A percentile compares a stretch with the other conserved stretches of the same genome.
These are phyloP conservation scores for Suillus plorans DNA, from an alignment of 768 basidiomycete genomes.

Conservation along the genomic window DNA sequence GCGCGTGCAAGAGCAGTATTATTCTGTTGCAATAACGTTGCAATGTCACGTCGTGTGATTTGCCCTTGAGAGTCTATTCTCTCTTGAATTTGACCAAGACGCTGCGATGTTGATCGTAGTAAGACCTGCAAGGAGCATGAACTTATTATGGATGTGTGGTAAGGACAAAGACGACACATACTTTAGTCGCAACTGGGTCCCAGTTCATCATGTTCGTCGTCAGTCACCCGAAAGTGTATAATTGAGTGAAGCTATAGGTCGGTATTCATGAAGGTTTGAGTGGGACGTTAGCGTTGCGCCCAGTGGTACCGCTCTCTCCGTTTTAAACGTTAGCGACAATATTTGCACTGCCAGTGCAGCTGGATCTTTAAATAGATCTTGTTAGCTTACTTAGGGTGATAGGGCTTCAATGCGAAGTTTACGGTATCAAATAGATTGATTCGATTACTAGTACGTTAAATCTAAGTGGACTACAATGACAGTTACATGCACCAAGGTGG, in stretches of 20 bases:
- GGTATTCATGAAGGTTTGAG: not conserved
- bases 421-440: not conserved
- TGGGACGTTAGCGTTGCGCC: not conserved
- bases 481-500: conserved; percentile 17
- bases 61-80: conserved; percentile 64
- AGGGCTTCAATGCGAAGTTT: not conserved
- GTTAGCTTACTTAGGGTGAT: not conserved
- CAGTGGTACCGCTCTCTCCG: not conserved
- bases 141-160: not conserved
- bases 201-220: conserved; percentile 24
- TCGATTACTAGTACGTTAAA: not conserved
- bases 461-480: conserved; percentile 1
- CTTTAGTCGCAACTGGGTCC: conserved; percentile 33
- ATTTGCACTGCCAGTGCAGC: not conserved
- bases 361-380: not conserved
- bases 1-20: conserved; percentile 63
- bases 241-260: not conserved
- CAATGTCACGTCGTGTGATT: conserved; percentile 66
- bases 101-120: conserved; percentile 61
- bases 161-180: conserved; percentile 11
- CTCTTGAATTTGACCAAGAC: conserved; percentile 68
- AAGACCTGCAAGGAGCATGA: conserved; percentile 44
- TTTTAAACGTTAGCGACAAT: not conserved
- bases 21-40: conserved; percentile 59
- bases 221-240: not conserved